Evolutionary conservation across 371 early-diverging fungal genomes (phyloP), one percentile per base, ranked within the genome.

Genomic region (Apophysomyces sp.): DNA sequence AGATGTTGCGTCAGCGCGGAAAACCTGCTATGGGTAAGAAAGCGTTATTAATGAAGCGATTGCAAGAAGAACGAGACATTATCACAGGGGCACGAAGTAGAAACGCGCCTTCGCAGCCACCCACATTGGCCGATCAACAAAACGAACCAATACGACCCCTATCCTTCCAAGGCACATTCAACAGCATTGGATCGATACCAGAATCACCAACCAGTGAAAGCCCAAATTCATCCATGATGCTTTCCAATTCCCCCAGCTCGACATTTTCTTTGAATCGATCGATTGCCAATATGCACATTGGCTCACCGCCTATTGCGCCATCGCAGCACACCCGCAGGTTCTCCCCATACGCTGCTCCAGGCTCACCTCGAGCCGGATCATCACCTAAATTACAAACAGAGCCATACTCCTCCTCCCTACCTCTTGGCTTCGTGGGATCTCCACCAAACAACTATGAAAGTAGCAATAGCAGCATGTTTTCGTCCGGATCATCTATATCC

Each of bases 21-120:
- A 66, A 62, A 41, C 69, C 65, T 4, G 68, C 70, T 1, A 77
- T 82, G 8, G 88, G 90, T 16, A 87, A 87, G 68, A 88, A 87
- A 57, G 85, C 71, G 8, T 61, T 65, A 1, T 49, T 71, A 2
- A 31, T 71, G 2, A 62, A 67, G 28, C 58, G 72, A 13, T 82
- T 90, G 1, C 72, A 81, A 66, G 81, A 76, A 8, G 86, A 87
- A 73, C 77, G 82, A n/a, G 74, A 75, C 31, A 21, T 18, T 16
- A 71, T 82, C 28, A 77, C 76, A 54, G 65, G 52, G 55, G 69
- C 56, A 2, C 55, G 59, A 15, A 52, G 44, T 32, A 66, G 63
- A 0, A 57, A 57, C 11, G 21, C 51, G 0, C 62, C 63, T 39
- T 64, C 71, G n/a, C 68, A 71, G 37, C 60, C 62, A 12, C 53